phyloP scores from a whole-genome alignment of 768 basidiomycete species.

The Boletus barrowsii region DNA sequence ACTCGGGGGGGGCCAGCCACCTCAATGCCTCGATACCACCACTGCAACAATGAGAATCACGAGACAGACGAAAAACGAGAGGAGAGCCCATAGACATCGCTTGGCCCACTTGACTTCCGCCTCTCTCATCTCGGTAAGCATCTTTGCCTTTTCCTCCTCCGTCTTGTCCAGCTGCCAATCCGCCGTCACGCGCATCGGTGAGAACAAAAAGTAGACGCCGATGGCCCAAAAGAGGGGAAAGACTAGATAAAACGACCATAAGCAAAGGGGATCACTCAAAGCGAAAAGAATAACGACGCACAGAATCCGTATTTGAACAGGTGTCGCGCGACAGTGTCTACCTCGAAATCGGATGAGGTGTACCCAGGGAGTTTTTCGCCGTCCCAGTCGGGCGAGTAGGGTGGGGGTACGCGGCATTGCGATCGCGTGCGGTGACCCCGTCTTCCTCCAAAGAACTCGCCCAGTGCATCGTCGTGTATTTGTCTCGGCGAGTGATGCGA shows the following conservation, averaged over 20 bases:
- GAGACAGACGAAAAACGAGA: constrained; percentile 42
- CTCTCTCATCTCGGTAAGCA: constrained; percentile 46
- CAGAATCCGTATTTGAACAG: constrained; percentile 64
- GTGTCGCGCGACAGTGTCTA: constrained; percentile 54
- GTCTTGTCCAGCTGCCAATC: constrained; percentile 60
- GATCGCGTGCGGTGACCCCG: constrained; percentile 24
- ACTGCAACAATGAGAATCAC: constrained; percentile 26
- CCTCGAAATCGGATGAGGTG: constrained; percentile 39
- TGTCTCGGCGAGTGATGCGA: constrained; percentile 26
- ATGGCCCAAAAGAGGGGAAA: constrained; percentile 64
- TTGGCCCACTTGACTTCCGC: constrained; percentile 56
- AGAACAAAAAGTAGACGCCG: constrained; percentile 53
- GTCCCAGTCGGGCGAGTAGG: constrained; percentile 44
- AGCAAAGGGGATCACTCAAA: background rate
- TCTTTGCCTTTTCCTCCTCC: constrained; percentile 43
- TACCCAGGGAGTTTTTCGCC: constrained; percentile 30
- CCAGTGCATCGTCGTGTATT: constrained; percentile 27
- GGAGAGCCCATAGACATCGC: constrained; percentile 52
- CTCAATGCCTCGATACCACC: constrained; percentile 23
- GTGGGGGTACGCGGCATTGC: constrained; percentile 32
- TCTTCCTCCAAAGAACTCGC: constrained; percentile 31
- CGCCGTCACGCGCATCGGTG: constrained; percentile 46
- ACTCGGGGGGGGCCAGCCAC: constrained; percentile 4
- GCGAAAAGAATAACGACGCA: constrained; percentile 27
- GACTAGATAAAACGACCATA: constrained; percentile 33